Evolutionary conservation across 805 yeast species (phyloP), one percentile per base, ranked within the genome.

Genomic region (Middelhovenomyces tepae): DNA sequence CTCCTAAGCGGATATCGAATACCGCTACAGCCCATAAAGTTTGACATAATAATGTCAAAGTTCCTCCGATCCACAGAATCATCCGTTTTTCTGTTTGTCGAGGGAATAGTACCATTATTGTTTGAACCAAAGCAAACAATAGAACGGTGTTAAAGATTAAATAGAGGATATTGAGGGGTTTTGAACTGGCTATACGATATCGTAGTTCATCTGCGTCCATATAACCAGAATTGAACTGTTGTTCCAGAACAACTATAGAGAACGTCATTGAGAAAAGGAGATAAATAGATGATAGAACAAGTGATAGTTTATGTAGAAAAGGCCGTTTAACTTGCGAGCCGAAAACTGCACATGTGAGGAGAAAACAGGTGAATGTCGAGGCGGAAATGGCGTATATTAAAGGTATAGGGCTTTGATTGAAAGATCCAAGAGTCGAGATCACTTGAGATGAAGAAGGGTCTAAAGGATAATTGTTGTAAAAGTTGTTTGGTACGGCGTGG

Each of bases 91-190:
- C 94, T 36, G 68, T 69, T 28, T 69, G 77, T 32, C 93, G 62
- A 34, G 72, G 69, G 45, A 80, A 80, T 18, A 79, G 52, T 34
- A 85, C 61, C 70, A 75, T 76, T 4, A 78, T 64, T 21, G 80
- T 74, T 46, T 78, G 83, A 1, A 79, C 83, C 51, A 81, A 87
- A 32, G 78, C 70, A 19, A 80, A 55, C 46, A 76, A 79, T 16
- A 78, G 60, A 4, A 78, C 32, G 16, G 38, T 25, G 29, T 32
- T 33, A 35, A 73, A 70, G 1, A 80, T 48, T 31, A 78, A 62
- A 48, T 76, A 83, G 9, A 79, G 56, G 3, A 71, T 60, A 32
- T 71, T 71, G 44, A 78, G 67, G 7, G 64, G 65, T 2, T 59
- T 45, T 28, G 66, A 62, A 2, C 47, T 37, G 33, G 70, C 63